phyloP scores from a whole-genome alignment of 2,329 filamentous ascomycete genomes.

The Karstenula rhodostoma region DNA sequence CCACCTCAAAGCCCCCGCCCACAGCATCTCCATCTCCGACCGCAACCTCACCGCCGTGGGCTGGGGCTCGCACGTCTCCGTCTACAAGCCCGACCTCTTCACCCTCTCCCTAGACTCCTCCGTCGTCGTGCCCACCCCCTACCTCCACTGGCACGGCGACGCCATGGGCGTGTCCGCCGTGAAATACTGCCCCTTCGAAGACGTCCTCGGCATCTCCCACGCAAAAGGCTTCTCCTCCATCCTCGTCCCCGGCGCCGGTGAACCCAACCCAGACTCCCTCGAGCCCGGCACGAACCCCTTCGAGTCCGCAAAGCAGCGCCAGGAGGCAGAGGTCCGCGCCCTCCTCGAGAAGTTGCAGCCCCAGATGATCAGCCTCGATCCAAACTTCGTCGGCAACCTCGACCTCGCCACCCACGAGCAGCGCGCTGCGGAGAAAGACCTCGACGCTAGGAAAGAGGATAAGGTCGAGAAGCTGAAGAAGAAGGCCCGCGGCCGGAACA shows the following conservation, averaged over 20 bases:
- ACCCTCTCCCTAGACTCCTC: conserved; percentile 76
- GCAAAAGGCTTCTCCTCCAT: conserved; percentile 87
- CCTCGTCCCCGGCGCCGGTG: conserved; percentile 92
- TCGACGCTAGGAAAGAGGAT: conserved; percentile 74
- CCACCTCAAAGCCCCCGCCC: conserved; percentile 81
- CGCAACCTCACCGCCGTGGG: conserved; percentile 86
- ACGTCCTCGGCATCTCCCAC: conserved; percentile 87
- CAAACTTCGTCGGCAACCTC: conserved; percentile 87
- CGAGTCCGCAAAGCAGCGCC: conserved; percentile 90
- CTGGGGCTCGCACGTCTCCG: conserved; percentile 86
- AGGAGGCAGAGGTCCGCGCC: conserved; percentile 87
- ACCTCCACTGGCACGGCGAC: conserved; percentile 92
- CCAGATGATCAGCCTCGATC: conserved; percentile 96
- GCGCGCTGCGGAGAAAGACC: conserved; percentile 77
- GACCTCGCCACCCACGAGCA: conserved; percentile 83
- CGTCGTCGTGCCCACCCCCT: conserved; percentile 80
- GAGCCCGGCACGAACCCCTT: conserved; percentile 84
- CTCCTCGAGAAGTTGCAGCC: conserved; percentile 94
- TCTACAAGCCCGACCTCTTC: conserved; percentile 88
- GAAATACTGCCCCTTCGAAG: conserved; percentile 93
- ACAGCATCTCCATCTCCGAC: conserved; percentile 88
- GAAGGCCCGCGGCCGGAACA: conserved; percentile 87
- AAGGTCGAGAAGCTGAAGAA: conserved; percentile 71
- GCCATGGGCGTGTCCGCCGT: conserved; percentile 82
- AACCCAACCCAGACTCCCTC: conserved; percentile 93